Conservation (phyloP, 2,329 filamentous ascomycete species). For the Neurospora crassa region DNA sequence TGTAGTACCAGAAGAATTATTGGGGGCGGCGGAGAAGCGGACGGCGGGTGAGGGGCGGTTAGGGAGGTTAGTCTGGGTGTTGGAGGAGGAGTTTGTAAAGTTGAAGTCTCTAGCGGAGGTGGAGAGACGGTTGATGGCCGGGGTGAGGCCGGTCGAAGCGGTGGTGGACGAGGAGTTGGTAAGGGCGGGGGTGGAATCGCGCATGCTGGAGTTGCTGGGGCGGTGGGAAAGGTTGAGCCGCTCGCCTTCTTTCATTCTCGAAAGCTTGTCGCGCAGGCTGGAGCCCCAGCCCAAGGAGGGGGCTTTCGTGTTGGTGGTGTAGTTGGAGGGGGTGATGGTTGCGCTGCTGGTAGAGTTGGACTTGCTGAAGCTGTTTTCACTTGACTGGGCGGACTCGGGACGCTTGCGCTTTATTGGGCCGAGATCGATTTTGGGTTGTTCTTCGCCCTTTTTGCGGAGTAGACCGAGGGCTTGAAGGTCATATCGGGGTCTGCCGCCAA, state of each 20-base stretch:
- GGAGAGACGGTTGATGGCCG: constrained; percentile 1
- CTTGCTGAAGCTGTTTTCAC: neutral
- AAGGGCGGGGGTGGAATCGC: neutral
- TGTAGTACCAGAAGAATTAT: neutral
- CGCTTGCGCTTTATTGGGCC: constrained; percentile 55
- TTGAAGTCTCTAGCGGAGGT: neutral
- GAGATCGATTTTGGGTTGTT: constrained; percentile 40
- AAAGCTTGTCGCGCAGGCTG: constrained; percentile 43
- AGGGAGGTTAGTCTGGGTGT: neutral
- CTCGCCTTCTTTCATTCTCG: constrained; percentile 53
- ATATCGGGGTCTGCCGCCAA: constrained; percentile 13
- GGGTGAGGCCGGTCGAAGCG: neutral
- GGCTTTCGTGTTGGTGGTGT: constrained; percentile 5
- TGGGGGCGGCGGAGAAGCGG: neutral
- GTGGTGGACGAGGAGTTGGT: neutral
- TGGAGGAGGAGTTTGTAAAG: constrained; percentile 8
- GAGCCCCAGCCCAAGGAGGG: constrained; percentile 47
- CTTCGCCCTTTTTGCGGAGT: constrained; percentile 26
- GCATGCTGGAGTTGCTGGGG: neutral
- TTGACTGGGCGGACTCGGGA: constrained; percentile 36
- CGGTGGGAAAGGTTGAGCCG: constrained; percentile 24
- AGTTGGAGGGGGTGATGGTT: neutral
- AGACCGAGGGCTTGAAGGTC: constrained; percentile 38
- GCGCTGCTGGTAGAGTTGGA: neutral
- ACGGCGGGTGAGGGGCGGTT: neutral